A percentile compares a stretch with the other conserved stretches of the same genome.
These are phyloP conservation scores for Thuidium tamariscinum DNA, from an alignment of 225 moss, liverwort and hornwort species.

Conservation along the genomic window DNA sequence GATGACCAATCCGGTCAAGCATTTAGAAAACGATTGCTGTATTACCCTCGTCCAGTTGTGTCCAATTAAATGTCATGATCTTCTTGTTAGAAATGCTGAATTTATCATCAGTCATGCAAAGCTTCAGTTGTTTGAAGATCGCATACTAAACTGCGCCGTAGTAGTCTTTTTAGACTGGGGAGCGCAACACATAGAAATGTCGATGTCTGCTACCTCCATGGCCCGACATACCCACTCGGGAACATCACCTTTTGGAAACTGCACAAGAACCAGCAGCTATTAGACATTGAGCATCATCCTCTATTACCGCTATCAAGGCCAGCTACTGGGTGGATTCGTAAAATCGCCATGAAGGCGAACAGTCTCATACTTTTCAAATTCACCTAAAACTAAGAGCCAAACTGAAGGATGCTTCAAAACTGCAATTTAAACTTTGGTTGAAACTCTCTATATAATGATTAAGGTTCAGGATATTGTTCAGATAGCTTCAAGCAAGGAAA, in stretches of 20 bases:
- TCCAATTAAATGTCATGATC: not conserved
- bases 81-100: not conserved
- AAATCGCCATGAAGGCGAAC: not conserved
- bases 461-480: not conserved
- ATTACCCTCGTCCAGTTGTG: not conserved
- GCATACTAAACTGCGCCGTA: not conserved
- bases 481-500: not conserved
- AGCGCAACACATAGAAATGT: constrained; percentile 66
- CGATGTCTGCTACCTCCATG: constrained; percentile 82
- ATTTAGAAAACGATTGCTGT: not conserved
- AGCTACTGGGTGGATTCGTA: not conserved
- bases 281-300: not conserved
- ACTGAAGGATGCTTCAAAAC: not conserved
- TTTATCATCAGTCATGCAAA: not conserved
- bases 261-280: not conserved
- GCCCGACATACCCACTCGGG: constrained; percentile 79
- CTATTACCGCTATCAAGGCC: not conserved
- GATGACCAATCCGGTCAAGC: not conserved
- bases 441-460: not conserved
- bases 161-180: not conserved
- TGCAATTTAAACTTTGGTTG: not conserved
- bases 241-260: constrained; percentile 83
- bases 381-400: not conserved
- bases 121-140: not conserved
- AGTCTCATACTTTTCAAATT: not conserved